Evolutionary conservation across 495 filamentous ascomycete species (phyloP).

Genomic region (Neurospora sp.): DNA sequence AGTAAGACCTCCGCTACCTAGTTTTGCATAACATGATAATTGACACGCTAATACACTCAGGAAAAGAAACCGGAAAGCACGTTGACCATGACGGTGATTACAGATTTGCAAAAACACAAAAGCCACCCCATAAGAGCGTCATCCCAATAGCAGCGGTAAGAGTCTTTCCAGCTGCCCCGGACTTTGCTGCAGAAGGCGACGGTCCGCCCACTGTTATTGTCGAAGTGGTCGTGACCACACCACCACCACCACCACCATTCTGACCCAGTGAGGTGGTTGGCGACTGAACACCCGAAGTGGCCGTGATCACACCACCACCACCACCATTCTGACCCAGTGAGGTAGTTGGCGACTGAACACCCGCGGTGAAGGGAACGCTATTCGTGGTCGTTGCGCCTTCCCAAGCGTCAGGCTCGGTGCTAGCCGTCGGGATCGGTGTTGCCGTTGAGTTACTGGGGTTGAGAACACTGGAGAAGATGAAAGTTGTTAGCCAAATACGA

Average conservation of each 20-base stretch:
- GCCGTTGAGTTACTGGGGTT: conserved; percentile 23
- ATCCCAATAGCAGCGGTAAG: not conserved
- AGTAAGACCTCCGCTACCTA: too few species aligned
- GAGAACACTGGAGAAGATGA: conserved; percentile 9
- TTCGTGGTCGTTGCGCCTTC: conserved; percentile 33
- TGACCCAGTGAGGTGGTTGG: conserved; percentile 7
- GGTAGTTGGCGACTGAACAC: conserved; percentile 21
- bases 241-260: not conserved
- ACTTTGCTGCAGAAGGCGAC: not conserved
- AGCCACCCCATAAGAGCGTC: not conserved
- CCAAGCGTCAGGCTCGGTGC: conserved; percentile 41
- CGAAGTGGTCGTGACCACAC: not conserved
- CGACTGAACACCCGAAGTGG: conserved; percentile 11
- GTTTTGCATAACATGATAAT: not conserved
- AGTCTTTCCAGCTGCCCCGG: not conserved
- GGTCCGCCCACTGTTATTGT: not conserved
- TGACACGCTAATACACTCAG: not conserved
- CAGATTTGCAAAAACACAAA: not conserved
- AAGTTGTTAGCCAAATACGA: not conserved
- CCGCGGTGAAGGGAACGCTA: conserved; percentile 37
- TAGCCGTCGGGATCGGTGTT: conserved; percentile 27
- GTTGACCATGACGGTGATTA: not conserved
- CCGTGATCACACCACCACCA: not conserved
- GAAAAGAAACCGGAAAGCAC: not conserved
- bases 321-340: not conserved